Conservation (phyloP, 2,329 filamentous ascomycete species). For the Penicillium nordicum region DNA sequence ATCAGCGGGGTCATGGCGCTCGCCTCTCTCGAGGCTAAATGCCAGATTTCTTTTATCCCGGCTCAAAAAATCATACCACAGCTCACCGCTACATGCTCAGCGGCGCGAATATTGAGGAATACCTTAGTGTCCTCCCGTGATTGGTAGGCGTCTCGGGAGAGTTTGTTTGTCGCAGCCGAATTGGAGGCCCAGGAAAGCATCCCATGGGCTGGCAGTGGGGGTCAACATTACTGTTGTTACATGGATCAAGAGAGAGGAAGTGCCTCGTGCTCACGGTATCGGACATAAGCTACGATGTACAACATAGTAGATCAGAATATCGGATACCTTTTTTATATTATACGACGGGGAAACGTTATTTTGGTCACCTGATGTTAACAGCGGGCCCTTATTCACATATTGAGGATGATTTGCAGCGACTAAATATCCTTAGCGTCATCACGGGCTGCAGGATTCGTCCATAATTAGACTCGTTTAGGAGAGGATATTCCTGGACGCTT, state of each 20-base stretch:
- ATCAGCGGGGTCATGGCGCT: constrained; percentile 1
- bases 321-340: constrained; percentile 4
- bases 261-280: constrained; percentile 1
- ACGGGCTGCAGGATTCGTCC: constrained; percentile 4
- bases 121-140: constrained; percentile 8
- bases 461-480: constrained; percentile 13
- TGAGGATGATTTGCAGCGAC: constrained; percentile 5
- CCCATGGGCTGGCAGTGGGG: constrained; percentile 6
- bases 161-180: constrained; percentile 9
- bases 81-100: constrained; percentile 25
- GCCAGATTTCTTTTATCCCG: not conserved
- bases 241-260: not conserved
- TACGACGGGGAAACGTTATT: not conserved
- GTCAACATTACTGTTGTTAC: constrained; percentile 7
- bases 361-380: constrained; percentile 7
- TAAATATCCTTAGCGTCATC: not conserved
- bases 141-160: constrained; percentile 12
- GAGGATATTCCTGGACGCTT: not conserved
- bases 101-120: constrained; percentile 10
- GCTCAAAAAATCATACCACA: constrained; percentile 9
- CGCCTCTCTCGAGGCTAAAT: not conserved
- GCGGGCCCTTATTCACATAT: not conserved
- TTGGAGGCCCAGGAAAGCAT: constrained; percentile 9
- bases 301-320: not conserved
- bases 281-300: not conserved